Percentiles rank a stretch among this genome's conserved stretches.
Evolutionary conservation across 768 basidiomycete species (phyloP).

Genomic region (Kwoniella dejecticola): DNA sequence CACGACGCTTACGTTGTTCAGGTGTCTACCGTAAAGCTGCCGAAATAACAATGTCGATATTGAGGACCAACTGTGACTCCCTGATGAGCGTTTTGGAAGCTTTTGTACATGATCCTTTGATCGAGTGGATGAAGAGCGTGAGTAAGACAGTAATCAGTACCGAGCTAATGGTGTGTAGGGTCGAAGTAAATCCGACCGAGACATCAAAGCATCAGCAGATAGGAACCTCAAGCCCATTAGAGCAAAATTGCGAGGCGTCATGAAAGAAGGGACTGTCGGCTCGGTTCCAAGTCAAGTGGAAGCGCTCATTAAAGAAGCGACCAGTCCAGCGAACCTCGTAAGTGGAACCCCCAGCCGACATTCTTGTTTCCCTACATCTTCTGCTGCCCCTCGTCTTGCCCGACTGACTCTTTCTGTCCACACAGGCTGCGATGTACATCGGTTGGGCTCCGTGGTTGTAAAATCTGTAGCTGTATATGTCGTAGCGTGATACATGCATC

Average conservation of each 20-base stretch:
- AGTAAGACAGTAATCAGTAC: background rate
- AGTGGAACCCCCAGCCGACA: slow-evolving; percentile 48
- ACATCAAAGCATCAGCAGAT: slow-evolving; percentile 70
- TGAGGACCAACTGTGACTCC: slow-evolving; percentile 87
- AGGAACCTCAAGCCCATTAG: slow-evolving; percentile 77
- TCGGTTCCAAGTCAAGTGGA: slow-evolving; percentile 88
- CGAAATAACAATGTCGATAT: slow-evolving; percentile 82
- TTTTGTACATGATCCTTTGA: slow-evolving; percentile 93
- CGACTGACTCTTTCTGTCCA: background rate
- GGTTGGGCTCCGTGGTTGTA: slow-evolving; percentile 84
- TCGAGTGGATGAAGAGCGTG: slow-evolving; percentile 80
- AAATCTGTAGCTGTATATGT: slow-evolving; percentile 15
- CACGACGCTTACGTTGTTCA: slow-evolving; percentile 41
- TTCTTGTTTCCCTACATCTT: background rate
- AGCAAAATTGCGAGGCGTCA: slow-evolving; percentile 66
- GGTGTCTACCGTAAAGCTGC: slow-evolving; percentile 88
- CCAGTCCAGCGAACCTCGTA: slow-evolving; percentile 69
- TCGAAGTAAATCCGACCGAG: slow-evolving; percentile 44
- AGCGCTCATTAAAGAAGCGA: slow-evolving; percentile 85
- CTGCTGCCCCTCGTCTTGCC: background rate
- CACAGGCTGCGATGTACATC: slow-evolving; percentile 82
- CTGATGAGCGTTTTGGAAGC: slow-evolving; percentile 95
- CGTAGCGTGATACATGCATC: slow-evolving; percentile 51
- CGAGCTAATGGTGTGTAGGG: slow-evolving; percentile 21
- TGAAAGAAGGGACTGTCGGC: slow-evolving; percentile 53